Evolutionary conservation across 768 basidiomycete genomes (phyloP), one percentile per base, ranked within the genome.

Genomic region (Neoboletus subvelutipes): DNA sequence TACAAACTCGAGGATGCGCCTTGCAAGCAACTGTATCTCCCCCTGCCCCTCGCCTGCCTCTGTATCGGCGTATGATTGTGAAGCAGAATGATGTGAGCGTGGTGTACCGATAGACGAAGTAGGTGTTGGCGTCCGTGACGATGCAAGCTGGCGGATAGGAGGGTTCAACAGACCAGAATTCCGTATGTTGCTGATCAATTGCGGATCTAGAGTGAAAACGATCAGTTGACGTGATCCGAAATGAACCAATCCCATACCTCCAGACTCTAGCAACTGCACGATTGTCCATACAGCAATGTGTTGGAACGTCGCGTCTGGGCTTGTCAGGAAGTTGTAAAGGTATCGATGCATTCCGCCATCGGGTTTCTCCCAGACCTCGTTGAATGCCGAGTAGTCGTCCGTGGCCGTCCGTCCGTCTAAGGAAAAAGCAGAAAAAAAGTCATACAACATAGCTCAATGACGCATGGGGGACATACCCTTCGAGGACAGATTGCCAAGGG

Each of bases 261-360:
- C 91, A n/a, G 96, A 96, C 71, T 99, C 97, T 28, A 99, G 80
- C 22, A 99, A 76, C 69, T 99, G 97, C 26, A 98, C 95, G 63
- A 98, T 95, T 0, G 97, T 98, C 97, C 97, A 99, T 43, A 99
- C 94, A 34, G 97, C 97, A 60, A 98, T 99, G 69, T 99, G 97
- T 72, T 98, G 95, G 87, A 99, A 99, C 1, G 97, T 99, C 15
- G 92, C 88, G 67, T 99, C 97, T 7, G 90, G 78, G 67, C 92
- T 95, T 41, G 85, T 92, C 64, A 99, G 75, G 84, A 99, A 99
- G 45, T 92, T 84, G 69, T 92, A 88, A 43, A 99, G 80, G 75
- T 99, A 99, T 58, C 83, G 84, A 71, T 98, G 96, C 81, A 99
- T 88, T 42, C 97, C 97, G 20, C 95, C 97, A 55, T 97, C 94